A percentile compares a stretch with the other conserved stretches of the same genome.
Conservation (phyloP, 2,329 filamentous ascomycete species). For the Xylariaceae sp. region DNA sequence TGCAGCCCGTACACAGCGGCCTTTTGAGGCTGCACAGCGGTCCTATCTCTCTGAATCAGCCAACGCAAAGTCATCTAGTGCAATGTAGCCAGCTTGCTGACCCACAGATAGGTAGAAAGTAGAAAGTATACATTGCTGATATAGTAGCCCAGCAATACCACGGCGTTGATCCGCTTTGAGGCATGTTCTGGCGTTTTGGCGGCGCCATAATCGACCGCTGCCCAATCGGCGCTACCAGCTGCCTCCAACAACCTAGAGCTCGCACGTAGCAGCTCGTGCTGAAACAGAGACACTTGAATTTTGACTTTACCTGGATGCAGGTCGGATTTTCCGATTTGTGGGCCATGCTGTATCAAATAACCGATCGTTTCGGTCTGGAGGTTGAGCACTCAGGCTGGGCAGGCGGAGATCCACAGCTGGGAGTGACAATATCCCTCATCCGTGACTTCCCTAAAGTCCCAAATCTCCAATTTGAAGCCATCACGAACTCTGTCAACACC, state of each 20-base stretch:
- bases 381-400: background rate
- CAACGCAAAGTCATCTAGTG: conserved; percentile 4
- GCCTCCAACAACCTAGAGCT: conserved; percentile 2
- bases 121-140: conserved; percentile 2
- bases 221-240: conserved; percentile 6
- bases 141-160: conserved; percentile 1
- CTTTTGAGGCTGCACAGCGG: background rate
- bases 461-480: conserved; percentile 17
- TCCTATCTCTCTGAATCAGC: background rate
- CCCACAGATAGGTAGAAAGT: conserved; percentile 2
- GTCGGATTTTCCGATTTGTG: background rate
- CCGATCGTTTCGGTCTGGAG: background rate
- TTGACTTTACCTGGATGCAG: conserved; percentile 1
- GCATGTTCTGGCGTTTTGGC: conserved; percentile 6
- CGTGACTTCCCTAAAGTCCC: background rate
- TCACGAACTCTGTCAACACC: conserved; percentile 10
- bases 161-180: conserved; percentile 4
- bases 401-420: conserved; percentile 15
- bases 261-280: conserved; percentile 4
- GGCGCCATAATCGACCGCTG: conserved; percentile 4
- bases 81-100: background rate
- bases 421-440: conserved; percentile 3
- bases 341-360: background rate
- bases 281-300: background rate
- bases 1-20: background rate